These are phyloP conservation scores for Trypanosoma avium DNA, from an alignment of 208 protist species.

Conservation along the genomic window DNA sequence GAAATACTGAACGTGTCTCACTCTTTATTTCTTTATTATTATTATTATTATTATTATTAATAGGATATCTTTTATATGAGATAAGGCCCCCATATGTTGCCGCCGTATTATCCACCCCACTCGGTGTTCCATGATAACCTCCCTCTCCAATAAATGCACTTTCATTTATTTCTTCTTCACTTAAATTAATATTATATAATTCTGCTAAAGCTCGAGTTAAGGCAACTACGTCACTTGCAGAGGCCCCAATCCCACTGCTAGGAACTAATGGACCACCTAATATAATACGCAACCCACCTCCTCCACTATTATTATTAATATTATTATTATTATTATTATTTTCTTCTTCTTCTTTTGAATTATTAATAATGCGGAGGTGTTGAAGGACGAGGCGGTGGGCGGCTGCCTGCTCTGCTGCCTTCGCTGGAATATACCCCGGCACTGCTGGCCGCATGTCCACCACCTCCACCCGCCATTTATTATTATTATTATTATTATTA, in stretches of 20 bases:
- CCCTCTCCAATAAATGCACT: constrained; percentile 73
- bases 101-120: constrained; percentile 88
- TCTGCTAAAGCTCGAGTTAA: constrained; percentile 78
- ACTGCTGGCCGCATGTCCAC: constrained; percentile 78
- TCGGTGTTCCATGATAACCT: constrained; percentile 89
- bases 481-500: too few relatives aligned
- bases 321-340: too few relatives aligned
- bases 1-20: constrained; percentile 47
- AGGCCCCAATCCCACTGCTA: constrained; percentile 82
- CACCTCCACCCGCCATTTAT: constrained; percentile 53
- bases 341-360: too few relatives aligned
- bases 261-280: constrained; percentile 72
- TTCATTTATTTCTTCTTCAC: constrained; percentile 60
- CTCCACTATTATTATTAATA: too few relatives aligned
- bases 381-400: constrained; percentile 71
- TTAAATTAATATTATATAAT: constrained; percentile 59
- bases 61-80: constrained; percentile 57
- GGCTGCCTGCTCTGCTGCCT: constrained; percentile 75
- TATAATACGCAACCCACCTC: constrained; percentile 60
- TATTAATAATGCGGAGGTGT: constrained; percentile 72
- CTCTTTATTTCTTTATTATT: too few relatives aligned
- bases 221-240: constrained; percentile 75
- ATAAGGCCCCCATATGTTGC: constrained; percentile 89
- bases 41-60: too few relatives aligned
- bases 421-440: constrained; percentile 71